These are phyloP conservation scores for Paramecium octaurelia DNA, from an alignment of 73 alveolate genomes.

Conservation along the genomic window DNA sequence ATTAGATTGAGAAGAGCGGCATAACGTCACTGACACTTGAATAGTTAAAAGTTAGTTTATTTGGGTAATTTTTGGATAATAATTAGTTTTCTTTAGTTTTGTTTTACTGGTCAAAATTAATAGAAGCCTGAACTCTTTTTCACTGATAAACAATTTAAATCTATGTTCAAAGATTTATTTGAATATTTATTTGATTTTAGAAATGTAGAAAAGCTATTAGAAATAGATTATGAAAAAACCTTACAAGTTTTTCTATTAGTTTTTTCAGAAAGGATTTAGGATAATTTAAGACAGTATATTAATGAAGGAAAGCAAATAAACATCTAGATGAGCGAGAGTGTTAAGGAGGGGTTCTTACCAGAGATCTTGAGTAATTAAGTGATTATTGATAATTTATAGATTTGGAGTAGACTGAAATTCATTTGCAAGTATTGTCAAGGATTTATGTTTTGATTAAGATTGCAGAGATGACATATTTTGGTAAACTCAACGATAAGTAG, in stretches of 20 bases:
- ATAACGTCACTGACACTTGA: not conserved
- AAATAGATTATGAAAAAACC: not conserved
- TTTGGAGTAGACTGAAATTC: not conserved
- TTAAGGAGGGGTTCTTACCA: not conserved
- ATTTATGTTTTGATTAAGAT: not conserved
- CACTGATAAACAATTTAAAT: not conserved
- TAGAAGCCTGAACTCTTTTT: not conserved
- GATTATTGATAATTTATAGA: not conserved
- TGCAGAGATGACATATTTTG: not conserved
- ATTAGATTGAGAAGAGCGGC: not conserved
- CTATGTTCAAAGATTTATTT: not conserved
- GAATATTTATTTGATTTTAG: not conserved
- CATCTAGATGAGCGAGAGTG: not conserved
- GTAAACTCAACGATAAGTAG: not conserved
- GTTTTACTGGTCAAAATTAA: conserved; percentile 13
- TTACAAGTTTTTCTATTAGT: not conserved
- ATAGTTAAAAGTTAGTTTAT: not conserved
- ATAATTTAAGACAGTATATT: not conserved
- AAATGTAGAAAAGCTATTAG: not conserved
- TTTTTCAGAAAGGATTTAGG: not conserved
- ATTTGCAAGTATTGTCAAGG: not conserved
- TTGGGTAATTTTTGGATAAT: not conserved
- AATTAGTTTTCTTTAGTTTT: not conserved
- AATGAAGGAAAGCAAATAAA: conserved; percentile 18
- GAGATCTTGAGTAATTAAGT: not conserved